Conservation (phyloP, 23 red algal species). For the Pyropia haitanensis region DNA sequence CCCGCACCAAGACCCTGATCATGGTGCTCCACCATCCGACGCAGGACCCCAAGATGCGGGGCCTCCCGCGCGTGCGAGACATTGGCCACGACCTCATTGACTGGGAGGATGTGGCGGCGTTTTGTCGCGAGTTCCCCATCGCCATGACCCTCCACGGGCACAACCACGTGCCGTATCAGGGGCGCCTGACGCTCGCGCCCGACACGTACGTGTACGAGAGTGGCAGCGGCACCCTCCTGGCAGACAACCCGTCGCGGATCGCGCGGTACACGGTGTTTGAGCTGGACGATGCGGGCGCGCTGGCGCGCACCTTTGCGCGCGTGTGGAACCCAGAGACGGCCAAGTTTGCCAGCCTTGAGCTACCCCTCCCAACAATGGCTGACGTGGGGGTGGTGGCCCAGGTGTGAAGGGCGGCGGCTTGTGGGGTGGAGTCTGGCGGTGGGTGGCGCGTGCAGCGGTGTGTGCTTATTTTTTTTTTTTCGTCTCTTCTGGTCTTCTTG, state of each 20-base stretch:
- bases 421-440: no score
- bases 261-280: slow-evolving; percentile 50
- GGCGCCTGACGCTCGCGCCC: slow-evolving; percentile 21
- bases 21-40: slow-evolving; percentile 44
- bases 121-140: slow-evolving; percentile 16
- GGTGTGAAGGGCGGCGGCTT: no score
- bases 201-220: slow-evolving; percentile 36
- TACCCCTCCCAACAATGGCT: background rate
- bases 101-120: slow-evolving; percentile 18
- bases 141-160: slow-evolving; percentile 42
- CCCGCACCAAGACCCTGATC: slow-evolving; percentile 1
- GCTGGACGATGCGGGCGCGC: slow-evolving; percentile 13
- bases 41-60: slow-evolving; percentile 36
- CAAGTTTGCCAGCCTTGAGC: background rate
- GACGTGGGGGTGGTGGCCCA: no score
- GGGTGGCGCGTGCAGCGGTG: no score
- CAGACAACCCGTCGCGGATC: slow-evolving; percentile 16
- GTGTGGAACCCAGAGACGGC: slow-evolving; percentile 23
- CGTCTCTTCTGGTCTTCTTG: no score
- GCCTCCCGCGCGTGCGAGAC: slow-evolving; percentile 21
- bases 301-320: slow-evolving; percentile 20
- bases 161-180: slow-evolving; percentile 43
- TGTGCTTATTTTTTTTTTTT: no score
- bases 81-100: slow-evolving; percentile 45
- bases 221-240: slow-evolving; percentile 33